These are phyloP conservation scores for Tarenaya hassleriana DNA, from an alignment of 345 rosid genomes.

Conservation along the genomic window DNA sequence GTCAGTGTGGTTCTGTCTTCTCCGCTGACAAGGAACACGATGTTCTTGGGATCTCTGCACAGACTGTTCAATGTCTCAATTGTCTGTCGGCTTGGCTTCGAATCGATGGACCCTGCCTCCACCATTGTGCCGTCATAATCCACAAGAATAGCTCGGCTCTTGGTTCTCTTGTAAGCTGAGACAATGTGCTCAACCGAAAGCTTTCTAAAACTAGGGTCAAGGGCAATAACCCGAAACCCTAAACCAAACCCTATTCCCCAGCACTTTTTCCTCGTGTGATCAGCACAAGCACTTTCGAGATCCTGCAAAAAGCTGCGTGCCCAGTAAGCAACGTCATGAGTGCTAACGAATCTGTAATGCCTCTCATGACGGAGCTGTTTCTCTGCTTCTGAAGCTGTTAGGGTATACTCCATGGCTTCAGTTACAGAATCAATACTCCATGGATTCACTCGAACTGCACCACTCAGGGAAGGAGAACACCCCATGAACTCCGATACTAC, in stretches of 20 bases:
- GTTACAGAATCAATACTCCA: slow-evolving; percentile 90
- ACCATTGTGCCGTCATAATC: slow-evolving; percentile 87
- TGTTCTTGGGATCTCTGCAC: slow-evolving; percentile 69
- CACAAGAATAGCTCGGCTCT: slow-evolving; percentile 73
- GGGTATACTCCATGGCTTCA: slow-evolving; percentile 81
- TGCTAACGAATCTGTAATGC: slow-evolving; percentile 82
- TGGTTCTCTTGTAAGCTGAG: slow-evolving; percentile 81
- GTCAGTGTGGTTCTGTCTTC: slow-evolving; percentile 60
- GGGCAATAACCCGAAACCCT: slow-evolving; percentile 77
- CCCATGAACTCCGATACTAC: slow-evolving; percentile 92
- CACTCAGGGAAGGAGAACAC: slow-evolving; percentile 86
- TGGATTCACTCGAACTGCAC: slow-evolving; percentile 88
- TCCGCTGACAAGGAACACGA: slow-evolving; percentile 80
- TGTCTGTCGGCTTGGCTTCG: slow-evolving; percentile 46
- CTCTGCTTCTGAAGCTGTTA: slow-evolving; percentile 59
- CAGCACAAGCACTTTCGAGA: slow-evolving; percentile 81
- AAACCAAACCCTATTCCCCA: slow-evolving; percentile 97
- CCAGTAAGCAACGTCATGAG: slow-evolving; percentile 96
- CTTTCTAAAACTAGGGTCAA: slow-evolving; percentile 88
- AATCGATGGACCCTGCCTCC: slow-evolving; percentile 48
- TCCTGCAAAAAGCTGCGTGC: slow-evolving; percentile 90
- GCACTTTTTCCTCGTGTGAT: slow-evolving; percentile 74
- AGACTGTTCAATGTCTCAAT: slow-evolving; percentile 55
- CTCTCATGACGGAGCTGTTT: slow-evolving; percentile 89
- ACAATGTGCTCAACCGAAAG: slow-evolving; percentile 82